phyloP scores from a whole-genome alignment of 768 basidiomycete genomes.

The Phaeotremella fagi region DNA sequence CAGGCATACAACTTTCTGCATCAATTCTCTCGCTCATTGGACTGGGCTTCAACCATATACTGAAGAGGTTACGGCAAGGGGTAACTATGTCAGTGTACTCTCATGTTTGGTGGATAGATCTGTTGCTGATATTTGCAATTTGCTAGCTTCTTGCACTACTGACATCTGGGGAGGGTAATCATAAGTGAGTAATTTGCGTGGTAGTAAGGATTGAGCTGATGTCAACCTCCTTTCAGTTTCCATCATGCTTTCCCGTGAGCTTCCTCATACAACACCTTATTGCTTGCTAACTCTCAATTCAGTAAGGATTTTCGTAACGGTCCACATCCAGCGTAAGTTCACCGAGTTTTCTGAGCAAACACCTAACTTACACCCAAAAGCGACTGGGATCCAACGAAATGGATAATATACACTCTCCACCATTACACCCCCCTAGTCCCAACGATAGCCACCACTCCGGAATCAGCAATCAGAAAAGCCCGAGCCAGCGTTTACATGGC shows the following conservation, averaged over 20 bases:
- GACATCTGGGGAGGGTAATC: slow-evolving; percentile 72
- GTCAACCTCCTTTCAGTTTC: slow-evolving; percentile 16
- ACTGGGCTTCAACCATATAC: slow-evolving; percentile 74
- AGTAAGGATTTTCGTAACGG: slow-evolving; percentile 63
- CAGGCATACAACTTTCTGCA: slow-evolving; percentile 47
- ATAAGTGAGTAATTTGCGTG: slow-evolving; percentile 52
- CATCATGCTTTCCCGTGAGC: slow-evolving; percentile 71
- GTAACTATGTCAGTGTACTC: slow-evolving; percentile 60
- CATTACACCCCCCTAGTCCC: slow-evolving; percentile 43
- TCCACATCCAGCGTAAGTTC: slow-evolving; percentile 35
- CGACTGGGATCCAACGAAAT: slow-evolving; percentile 80
- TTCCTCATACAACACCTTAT: neutral
- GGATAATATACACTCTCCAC: slow-evolving; percentile 61
- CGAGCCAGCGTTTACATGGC: slow-evolving; percentile 37
- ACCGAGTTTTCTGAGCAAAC: neutral
- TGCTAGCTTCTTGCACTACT: slow-evolving; percentile 61
- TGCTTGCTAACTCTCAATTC: neutral
- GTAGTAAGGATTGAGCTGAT: neutral
- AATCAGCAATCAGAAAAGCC: slow-evolving; percentile 39
- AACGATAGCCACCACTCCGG: slow-evolving; percentile 37
- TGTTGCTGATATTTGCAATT: slow-evolving; percentile 1
- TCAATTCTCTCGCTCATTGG: slow-evolving; percentile 64
- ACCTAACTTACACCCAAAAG: slow-evolving; percentile 52
- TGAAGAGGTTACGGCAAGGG: slow-evolving; percentile 71
- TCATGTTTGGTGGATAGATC: neutral